phyloP scores from a whole-genome alignment of 2,329 filamentous ascomycete species.

The Exserohilum rostratum region DNA sequence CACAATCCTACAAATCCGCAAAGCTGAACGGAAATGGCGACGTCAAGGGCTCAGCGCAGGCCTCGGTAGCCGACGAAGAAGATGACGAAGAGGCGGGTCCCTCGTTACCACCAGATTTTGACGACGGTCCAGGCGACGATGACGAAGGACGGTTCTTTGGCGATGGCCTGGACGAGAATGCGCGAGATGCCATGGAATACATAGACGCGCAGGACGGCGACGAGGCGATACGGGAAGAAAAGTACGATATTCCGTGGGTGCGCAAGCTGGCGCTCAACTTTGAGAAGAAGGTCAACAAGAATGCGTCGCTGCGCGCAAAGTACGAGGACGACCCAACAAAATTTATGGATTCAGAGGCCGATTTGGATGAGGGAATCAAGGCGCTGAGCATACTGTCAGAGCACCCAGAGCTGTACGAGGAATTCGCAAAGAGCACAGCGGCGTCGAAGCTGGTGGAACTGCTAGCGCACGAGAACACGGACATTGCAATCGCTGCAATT shows the following conservation, averaged over 20 bases:
- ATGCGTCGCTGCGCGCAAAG: conserved; percentile 85
- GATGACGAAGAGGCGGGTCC: conserved; percentile 57
- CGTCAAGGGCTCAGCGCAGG: conserved; percentile 55
- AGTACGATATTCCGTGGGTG: conserved; percentile 83
- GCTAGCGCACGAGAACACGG: conserved; percentile 92
- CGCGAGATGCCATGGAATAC: conserved; percentile 84
- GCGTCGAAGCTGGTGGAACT: conserved; percentile 77
- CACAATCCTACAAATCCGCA: conserved; percentile 65
- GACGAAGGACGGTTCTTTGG: conserved; percentile 97
- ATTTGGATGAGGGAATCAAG: conserved; percentile 88
- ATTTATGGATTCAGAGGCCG: conserved; percentile 84
- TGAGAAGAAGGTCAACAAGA: conserved; percentile 89
- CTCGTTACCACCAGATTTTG: conserved; percentile 61
- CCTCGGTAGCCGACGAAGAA: conserved; percentile 56
- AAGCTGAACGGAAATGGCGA: conserved; percentile 60
- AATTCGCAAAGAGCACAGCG: conserved; percentile 78
- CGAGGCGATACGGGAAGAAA: conserved; percentile 65
- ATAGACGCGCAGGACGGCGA: conserved; percentile 72
- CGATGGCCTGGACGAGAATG: conserved; percentile 81
- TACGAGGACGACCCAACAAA: conserved; percentile 80
- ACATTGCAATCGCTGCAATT: conserved; percentile 90
- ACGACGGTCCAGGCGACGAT: conserved; percentile 65
- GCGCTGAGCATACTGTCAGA: conserved; percentile 84
- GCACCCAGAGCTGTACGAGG: conserved; percentile 79
- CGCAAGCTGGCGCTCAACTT: conserved; percentile 81